Evolutionary conservation across 306 rosid genomes (phyloP), one percentile per base, ranked within the genome.

Genomic region (Cicer cuneatum): DNA sequence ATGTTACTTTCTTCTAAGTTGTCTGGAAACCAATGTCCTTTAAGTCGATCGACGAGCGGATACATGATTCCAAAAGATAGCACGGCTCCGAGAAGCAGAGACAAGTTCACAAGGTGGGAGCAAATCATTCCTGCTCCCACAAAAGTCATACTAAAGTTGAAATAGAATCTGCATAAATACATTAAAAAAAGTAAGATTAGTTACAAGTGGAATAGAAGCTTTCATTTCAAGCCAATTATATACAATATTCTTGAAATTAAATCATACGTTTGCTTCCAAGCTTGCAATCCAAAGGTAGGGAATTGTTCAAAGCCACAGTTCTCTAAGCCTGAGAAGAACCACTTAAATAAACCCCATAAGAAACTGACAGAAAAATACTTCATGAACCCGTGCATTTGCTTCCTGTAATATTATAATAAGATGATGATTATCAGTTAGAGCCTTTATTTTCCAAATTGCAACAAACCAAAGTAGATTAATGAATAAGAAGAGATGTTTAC

Each of bases 61-160:
- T 89, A 93, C 91, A 93, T 85, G 43, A 93, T 39, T 13, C 96
- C 98, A 73, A 65, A 86, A 16, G 98, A 89, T 35, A 93, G 74
- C 75, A 91, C 90, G 6, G 96, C 96, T 78, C 98, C 97, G 8
- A 93, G 87, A 40, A 93, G 91, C 88, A 93, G 72, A 45, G 98
- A 93, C 82, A 91, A 41, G 85, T 93, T 93, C 48, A 93, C 96
- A 16, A 83, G 67, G 79, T 91, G 97, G 18, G 98, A 93, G 66
- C 97, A 91, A 66, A 93, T 91, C 98, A 93, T 93, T 71, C 98
- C 98, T 49, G 98, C 93, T 85, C 98, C 98, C 63, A 93, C 96
- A 69, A 29, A 93, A 46, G 97, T 89, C 78, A 73, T 74, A 69
- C 87, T 78, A 71, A 93, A 93, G 74, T 93, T 93, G 75, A 91